A percentile compares a stretch with the other conserved stretches of the same genome.
These are phyloP conservation scores for Solanum tacnaense DNA, from an alignment of 257 asterid genomes.

Conservation along the genomic window DNA sequence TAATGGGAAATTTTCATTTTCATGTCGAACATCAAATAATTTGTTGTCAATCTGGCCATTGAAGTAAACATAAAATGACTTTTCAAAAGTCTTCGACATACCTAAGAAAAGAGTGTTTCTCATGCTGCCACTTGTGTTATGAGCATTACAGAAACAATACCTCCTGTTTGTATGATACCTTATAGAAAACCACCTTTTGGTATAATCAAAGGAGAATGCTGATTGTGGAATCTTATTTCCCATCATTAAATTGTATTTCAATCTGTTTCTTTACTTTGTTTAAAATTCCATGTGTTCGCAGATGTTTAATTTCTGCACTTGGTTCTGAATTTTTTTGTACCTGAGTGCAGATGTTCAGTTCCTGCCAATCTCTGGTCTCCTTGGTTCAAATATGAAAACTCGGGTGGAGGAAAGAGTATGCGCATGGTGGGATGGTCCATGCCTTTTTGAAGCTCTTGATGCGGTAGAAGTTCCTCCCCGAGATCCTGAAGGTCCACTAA, in stretches of 20 bases:
- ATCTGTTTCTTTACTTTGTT: not conserved
- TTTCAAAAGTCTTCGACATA: not conserved
- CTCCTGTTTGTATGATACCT: not conserved
- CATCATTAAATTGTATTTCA: not conserved
- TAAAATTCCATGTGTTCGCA: not conserved
- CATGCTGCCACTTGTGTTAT: not conserved
- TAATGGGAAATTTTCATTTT: not conserved
- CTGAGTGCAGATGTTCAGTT: constrained; percentile 66
- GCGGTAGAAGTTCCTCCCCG: constrained; percentile 62
- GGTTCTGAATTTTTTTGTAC: not conserved
- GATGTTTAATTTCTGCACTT: not conserved
- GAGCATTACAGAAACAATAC: not conserved
- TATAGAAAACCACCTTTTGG: not conserved
- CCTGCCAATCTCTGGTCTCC: constrained; percentile 88
- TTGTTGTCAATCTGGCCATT: not conserved
- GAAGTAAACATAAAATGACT: not conserved
- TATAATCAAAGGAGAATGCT: not conserved
- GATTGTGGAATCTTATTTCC: not conserved
- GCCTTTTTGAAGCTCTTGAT: constrained; percentile 93
- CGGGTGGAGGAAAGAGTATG: constrained; percentile 50
- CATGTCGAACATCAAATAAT: not conserved
- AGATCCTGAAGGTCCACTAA: constrained; percentile 89
- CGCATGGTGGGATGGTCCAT: constrained; percentile 84
- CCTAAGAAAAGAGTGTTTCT: not conserved
- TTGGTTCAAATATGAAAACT: constrained; percentile 68